Evolutionary conservation across 352 stramenopile species (phyloP).

Genomic region (Globisporangium recalcitrans): DNA sequence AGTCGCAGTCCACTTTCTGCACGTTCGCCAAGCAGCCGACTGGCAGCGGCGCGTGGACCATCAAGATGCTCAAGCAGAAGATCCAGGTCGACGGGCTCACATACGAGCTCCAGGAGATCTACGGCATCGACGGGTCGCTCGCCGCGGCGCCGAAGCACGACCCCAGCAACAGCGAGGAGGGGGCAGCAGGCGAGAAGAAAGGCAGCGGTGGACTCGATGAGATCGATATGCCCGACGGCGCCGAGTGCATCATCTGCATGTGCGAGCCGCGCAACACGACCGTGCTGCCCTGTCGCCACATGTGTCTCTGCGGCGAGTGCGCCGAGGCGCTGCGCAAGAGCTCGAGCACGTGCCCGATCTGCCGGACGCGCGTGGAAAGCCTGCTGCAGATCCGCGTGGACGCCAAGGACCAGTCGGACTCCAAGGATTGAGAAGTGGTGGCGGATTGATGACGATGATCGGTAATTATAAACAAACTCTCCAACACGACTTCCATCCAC

Average conservation of each 20-base stretch:
- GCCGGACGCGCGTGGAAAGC: slow-evolving; percentile 64
- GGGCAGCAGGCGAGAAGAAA: slow-evolving; percentile 9
- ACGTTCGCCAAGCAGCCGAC: slow-evolving; percentile 53
- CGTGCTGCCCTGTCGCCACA: slow-evolving; percentile 80
- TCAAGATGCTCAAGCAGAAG: slow-evolving; percentile 86
- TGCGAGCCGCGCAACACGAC: slow-evolving; percentile 78
- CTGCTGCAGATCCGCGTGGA: slow-evolving; percentile 78
- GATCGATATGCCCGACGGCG: slow-evolving; percentile 66
- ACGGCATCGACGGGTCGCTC: slow-evolving; percentile 74
- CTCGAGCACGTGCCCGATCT: slow-evolving; percentile 80
- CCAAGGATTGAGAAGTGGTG: slow-evolving; percentile 12
- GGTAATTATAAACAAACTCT: neutral
- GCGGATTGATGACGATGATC: too few species aligned
- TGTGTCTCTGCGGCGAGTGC: slow-evolving; percentile 82
- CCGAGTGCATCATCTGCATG: slow-evolving; percentile 87
- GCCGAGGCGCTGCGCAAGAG: slow-evolving; percentile 65
- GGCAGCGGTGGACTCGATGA: slow-evolving; percentile 23
- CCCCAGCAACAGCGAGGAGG: slow-evolving; percentile 12
- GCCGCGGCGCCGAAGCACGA: slow-evolving; percentile 39
- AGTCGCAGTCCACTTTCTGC: slow-evolving; percentile 80
- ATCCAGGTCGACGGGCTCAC: slow-evolving; percentile 63
- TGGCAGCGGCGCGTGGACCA: slow-evolving; percentile 32
- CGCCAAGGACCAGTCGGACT: slow-evolving; percentile 28
- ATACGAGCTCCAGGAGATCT: slow-evolving; percentile 87
- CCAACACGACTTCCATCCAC: neutral